Base-by-base conservation (phyloP, 2,329 filamentous ascomycete species). In the Thielaviopsis musarum region DNA sequence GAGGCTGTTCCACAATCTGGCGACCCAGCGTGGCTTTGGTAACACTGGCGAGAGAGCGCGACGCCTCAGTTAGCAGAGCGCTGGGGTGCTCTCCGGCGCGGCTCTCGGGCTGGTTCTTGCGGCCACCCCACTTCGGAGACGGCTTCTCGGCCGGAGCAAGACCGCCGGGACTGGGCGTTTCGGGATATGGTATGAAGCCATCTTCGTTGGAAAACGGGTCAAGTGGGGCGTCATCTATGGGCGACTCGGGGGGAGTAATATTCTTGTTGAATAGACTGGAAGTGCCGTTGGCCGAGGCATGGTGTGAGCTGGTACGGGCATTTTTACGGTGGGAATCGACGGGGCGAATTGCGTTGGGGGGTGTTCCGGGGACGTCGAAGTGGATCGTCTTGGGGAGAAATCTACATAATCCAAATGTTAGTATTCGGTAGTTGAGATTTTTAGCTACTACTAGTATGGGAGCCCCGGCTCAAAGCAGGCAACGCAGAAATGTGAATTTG, bases 341-440 rank as follows among this genome's bases (percentile, higher is more conserved):
- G 63, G 64, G 54, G 63, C 67, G 64, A 57, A 69, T 69, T 64
- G 66, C 69, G 62, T 68, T 73, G 61, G 70, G 72, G 57, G 75
- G 74, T 34, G 75, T 77, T 48, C 77, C 76, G 12, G 81, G 80
- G 60, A 87, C 77, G 65, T 84, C 84, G 70, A 97, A 97, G 70
- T 95, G 84, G 67, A 95, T 78, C 49, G 91, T 97, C 70, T 95
- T 91, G 38, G 91, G 91, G 41, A 96, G 80, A 69, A 95, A 95
- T 60, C 91, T 95, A 68, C 12, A 28, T 15, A 24, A 28, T 19
- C 28, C 30, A 41, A 7, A 30, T 26, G 54, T 60, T 63, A 56
- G 55, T n/a, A 45, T 24, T 56, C 48, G 3, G n/a, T 45, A 21
- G 13, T 45, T 15, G 12, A 7, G 12, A n/a, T 17, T 45, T 45